Evolutionary conservation across 2,329 filamentous ascomycete species (phyloP).

Genomic region (Colletotrichum truncatum): DNA sequence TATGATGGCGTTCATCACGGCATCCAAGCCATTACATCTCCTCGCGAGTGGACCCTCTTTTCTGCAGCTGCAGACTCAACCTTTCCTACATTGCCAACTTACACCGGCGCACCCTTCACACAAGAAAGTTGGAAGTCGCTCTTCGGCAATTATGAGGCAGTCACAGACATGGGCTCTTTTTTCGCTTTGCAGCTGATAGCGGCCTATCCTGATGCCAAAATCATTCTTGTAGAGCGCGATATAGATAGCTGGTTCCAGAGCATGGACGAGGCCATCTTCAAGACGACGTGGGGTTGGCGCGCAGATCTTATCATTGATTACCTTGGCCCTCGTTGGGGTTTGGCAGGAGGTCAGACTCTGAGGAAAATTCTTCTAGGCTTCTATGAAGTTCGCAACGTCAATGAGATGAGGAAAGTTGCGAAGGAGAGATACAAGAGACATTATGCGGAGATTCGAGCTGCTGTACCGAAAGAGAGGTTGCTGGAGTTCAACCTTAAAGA

Average conservation of each 20-base stretch:
- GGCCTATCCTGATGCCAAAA: constrained; percentile 77
- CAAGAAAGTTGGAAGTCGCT: constrained; percentile 36
- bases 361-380: constrained; percentile 41
- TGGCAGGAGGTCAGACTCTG: constrained; percentile 33
- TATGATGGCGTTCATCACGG: constrained; percentile 44
- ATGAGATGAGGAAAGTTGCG: constrained; percentile 47
- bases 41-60: constrained; percentile 36
- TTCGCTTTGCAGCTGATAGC: constrained; percentile 77
- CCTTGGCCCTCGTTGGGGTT: constrained; percentile 43
- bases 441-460: constrained; percentile 46
- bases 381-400: constrained; percentile 34
- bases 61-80: constrained; percentile 40
- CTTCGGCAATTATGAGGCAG: constrained; percentile 38
- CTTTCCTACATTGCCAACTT: constrained; percentile 34
- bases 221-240: constrained; percentile 59
- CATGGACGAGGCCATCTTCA: constrained; percentile 31
- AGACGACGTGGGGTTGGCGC: constrained; percentile 36
- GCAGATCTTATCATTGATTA: constrained; percentile 32
- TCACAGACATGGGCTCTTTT: constrained; percentile 58
- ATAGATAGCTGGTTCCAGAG: constrained; percentile 3
- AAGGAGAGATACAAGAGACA: constrained; percentile 46
- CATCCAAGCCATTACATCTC: constrained; percentile 34
- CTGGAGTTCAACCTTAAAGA: constrained; percentile 49
- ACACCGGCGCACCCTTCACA: constrained; percentile 32
- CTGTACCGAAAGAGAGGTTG: constrained; percentile 43